Base-by-base conservation (phyloP, 2,329 filamentous ascomycete genomes). In the Dendrostoma leiphaemia region DNA sequence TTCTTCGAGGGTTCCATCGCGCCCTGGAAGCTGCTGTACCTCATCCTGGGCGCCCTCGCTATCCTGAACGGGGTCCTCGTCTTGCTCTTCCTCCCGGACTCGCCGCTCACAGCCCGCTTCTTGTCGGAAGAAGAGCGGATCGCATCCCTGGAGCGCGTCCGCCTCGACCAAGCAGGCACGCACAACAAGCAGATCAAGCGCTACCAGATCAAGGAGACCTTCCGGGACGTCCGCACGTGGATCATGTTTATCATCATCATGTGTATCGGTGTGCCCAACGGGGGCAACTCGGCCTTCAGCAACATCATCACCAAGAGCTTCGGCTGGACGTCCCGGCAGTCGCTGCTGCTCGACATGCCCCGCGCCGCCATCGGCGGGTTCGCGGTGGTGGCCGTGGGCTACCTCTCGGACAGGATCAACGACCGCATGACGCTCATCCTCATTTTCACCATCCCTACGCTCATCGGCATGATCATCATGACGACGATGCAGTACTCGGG, bases 71-170 rank as follows among this genome's bases (percentile, higher is more conserved):
- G 78, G 1, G 65, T 82, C 3, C 64, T 73, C 1, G 77, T 77
- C 3, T 81, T 76, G 68, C 80, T 79, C 54, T 62, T 79, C 35
- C 70, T 88, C 3, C 79, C 84, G 0, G 80, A 86, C 60, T 74
- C 77, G 3, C 81, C 81, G 0, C 76, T 81, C 40, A 83, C 76
- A 0, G 83, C 84, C 2, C 78, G 76, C 56, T 87, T 82, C 62
- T 74, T 88, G 15, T 78, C 69, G 8, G 64, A 72, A 1, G 71
- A 78, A 26, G 83, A 88, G 62, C 78, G 76, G 50, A 67, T 66
- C 4, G 71, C 81, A 12, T 77, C 79, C 2, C 67, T 81, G 8
- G 74, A 77, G 44, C 71, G 80, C 7, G 73, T 81, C 1, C 70
- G 73, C 0, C 66, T 66, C 2, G 81, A 82, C 58, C 66, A 72